Evolutionary conservation across 2,329 filamentous ascomycete species (phyloP).

Genomic region (Davidsoniella eucalypti): DNA sequence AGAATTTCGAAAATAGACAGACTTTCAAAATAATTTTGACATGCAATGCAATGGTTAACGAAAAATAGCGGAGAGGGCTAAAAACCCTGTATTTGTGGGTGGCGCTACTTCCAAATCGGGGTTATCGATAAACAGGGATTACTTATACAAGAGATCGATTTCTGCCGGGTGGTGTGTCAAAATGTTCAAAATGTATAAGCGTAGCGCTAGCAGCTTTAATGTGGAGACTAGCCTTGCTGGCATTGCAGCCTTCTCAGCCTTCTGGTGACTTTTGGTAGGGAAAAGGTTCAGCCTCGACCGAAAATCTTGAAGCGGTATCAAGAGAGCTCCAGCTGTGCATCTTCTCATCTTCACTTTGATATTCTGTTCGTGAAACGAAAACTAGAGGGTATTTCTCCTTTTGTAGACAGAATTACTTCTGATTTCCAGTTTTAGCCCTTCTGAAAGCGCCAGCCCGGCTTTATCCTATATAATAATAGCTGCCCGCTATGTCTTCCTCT

Average conservation of each 20-base stretch:
- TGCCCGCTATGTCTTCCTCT: slow-evolving; percentile 32
- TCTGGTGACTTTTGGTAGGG: background rate
- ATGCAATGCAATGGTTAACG: background rate
- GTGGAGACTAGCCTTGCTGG: slow-evolving; percentile 8
- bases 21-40: slow-evolving; percentile 6
- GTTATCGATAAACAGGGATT: slow-evolving; percentile 5
- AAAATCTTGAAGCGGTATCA: slow-evolving; percentile 12
- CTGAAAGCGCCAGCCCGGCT: background rate
- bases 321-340: slow-evolving; percentile 4
- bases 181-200: background rate
- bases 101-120: background rate
- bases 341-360: background rate
- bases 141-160: background rate
- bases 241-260: slow-evolving; percentile 12
- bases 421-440: background rate
- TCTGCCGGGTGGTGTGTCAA: slow-evolving; percentile 1
- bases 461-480: background rate
- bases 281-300: slow-evolving; percentile 8
- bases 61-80: slow-evolving; percentile 12
- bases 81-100: slow-evolving; percentile 11
- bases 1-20: background rate
- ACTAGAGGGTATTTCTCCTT: background rate
- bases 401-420: background rate
- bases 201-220: background rate
- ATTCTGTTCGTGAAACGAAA: background rate